Evolutionary conservation across 139 green algal genomes (phyloP).

Genomic region (Ettlia oleoabundans): DNA sequence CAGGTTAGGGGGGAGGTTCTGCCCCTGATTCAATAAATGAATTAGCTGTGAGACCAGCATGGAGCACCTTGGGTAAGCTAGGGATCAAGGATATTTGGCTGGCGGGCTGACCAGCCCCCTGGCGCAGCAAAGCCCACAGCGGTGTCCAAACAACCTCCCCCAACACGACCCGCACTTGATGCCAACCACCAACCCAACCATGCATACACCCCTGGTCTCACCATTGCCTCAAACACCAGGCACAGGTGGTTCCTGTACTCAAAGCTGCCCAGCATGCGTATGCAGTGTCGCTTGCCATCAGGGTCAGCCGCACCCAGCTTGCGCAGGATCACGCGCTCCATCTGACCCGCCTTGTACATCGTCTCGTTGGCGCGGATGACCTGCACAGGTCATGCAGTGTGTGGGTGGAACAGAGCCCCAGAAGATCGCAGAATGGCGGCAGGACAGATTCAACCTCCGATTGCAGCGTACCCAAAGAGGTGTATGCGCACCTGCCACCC

Average conservation of each 20-base stretch:
- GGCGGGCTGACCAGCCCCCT: no score
- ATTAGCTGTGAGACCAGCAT: no score
- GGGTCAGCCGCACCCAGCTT: conserved; percentile 85
- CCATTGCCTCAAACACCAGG: conserved; percentile 94
- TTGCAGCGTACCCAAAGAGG: neutral
- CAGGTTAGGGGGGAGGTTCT: neutral
- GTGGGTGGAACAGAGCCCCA: neutral
- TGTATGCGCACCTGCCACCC: no score
- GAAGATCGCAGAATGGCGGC: neutral
- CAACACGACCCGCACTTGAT: neutral
- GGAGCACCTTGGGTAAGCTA: no score
- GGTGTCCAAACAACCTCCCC: neutral
- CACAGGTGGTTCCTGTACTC: conserved; percentile 96
- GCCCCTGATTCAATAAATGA: no score
- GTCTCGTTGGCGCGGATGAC: conserved; percentile 88
- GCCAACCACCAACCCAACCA: neutral
- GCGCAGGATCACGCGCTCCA: conserved; percentile 83
- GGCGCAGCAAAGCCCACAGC: no score
- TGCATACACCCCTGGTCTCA: conserved; percentile 27
- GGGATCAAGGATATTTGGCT: no score
- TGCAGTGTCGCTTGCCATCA: conserved; percentile 88
- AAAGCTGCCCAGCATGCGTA: conserved; percentile 91
- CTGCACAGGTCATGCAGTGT: conserved; percentile 32
- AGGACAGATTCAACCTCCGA: neutral
- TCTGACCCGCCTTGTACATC: conserved; percentile 79